Conservation (phyloP, 306 rosid genomes). For the Cicer chorassanicum region DNA sequence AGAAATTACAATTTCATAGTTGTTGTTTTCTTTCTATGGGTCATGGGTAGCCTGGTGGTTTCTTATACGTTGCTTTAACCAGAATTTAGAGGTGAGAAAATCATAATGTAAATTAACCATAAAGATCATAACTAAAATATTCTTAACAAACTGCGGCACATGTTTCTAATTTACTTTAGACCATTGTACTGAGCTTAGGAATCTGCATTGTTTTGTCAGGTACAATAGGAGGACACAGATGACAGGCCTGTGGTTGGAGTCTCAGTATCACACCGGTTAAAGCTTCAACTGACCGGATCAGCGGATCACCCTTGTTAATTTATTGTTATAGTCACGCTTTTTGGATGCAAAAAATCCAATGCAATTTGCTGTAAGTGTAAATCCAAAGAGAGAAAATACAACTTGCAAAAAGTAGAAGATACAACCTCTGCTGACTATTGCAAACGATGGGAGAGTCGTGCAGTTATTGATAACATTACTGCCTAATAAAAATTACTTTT, state of each 20-base stretch:
- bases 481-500: too few species aligned
- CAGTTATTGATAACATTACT: neutral
- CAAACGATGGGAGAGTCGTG: neutral
- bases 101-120: neutral
- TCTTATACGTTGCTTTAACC: neutral
- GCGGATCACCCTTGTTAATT: slow-evolving; percentile 11
- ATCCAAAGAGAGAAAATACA: neutral
- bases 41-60: neutral
- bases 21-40: neutral
- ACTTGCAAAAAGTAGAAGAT: neutral
- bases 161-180: too few species aligned
- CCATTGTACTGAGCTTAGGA: neutral
- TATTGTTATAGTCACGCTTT: slow-evolving; percentile 7
- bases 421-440: neutral
- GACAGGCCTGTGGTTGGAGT: neutral
- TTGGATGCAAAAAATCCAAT: slow-evolving; percentile 17
- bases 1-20: neutral
- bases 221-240: slow-evolving; percentile 6
- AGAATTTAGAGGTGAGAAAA: neutral
- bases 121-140: neutral
- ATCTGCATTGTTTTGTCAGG: neutral
- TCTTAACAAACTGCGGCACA: neutral
- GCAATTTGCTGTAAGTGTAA: neutral
- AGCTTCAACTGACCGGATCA: neutral
- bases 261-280: neutral